Base-by-base conservation (phyloP, 2,329 filamentous ascomycete species). In the Aspergillus luchuensis region DNA sequence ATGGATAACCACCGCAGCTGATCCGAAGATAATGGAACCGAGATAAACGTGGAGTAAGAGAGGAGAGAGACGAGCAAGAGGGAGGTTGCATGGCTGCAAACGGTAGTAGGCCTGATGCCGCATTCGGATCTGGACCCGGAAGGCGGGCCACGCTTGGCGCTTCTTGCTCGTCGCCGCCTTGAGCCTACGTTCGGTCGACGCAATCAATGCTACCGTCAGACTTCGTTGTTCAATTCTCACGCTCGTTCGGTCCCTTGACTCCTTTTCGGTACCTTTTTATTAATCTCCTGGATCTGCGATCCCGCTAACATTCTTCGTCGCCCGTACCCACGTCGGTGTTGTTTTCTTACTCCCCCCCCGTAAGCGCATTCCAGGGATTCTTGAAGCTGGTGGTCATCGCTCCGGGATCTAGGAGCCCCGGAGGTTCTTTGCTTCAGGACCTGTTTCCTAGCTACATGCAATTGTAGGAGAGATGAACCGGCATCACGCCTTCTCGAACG, bases 401-500 rank as follows among this genome's bases (percentile, higher is more conserved):
- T 58, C 25, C 53, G 59, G 57, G 62, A 63, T 53, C 63, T 21
- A 38, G 53, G 30, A 45, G 36, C 39, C 43, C 50, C 33, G 21
- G 39, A 30, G 62, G 52, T 58, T 55, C 45, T 59, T 60, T 54
- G 52, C 50, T 39, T 60, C 36, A 55, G 56, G 51, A 33, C 47
- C 28, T 43, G 52, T 45, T 57, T 55, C 39, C 48, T 52, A 58
- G 36, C 48, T 62, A 69, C 68, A 77, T 76, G 76, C 55, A 67
- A 63, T 64, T 53, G 33, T 62, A 56, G 71, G 74, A 87, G 81
- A 90, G 89, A 92, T 95, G 87, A 91, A 94, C 76, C 87, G 92
- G 82, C 91, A 96, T 84, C 85, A 90, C 78, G 89, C 89, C 76
- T 94, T 90, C 78, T 87, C 89, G 65, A 96, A 95, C 81, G 93